Evolutionary conservation across 1,139 yeast genomes (phyloP).

Genomic region (Blastobotrys serpentis): DNA sequence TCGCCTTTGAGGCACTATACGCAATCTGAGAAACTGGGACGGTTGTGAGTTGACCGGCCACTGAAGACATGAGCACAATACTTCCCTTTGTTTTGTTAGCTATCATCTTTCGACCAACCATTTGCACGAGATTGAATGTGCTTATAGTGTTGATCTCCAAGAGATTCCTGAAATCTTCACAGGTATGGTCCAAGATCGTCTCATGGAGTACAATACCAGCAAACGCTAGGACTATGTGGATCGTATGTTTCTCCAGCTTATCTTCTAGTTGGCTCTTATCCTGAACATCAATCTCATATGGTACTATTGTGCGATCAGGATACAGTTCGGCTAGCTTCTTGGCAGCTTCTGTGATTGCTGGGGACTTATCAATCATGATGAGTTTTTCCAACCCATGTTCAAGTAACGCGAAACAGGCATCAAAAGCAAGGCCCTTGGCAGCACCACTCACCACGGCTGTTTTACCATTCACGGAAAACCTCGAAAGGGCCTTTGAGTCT

Average conservation of each 20-base stretch:
- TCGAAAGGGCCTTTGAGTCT: constrained; percentile 4
- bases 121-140: constrained; percentile 27
- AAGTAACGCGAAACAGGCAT: constrained; percentile 13
- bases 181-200: neutral
- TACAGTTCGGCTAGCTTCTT: neutral
- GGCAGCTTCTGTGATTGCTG: constrained; percentile 5
- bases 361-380: constrained; percentile 12
- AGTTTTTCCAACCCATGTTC: constrained; percentile 15
- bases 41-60: constrained; percentile 27
- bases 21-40: constrained; percentile 32
- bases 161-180: constrained; percentile 6
- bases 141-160: constrained; percentile 41
- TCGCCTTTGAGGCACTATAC: constrained; percentile 58
- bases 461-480: constrained; percentile 14
- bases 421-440: constrained; percentile 14
- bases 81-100: neutral
- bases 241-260: neutral
- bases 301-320: constrained; percentile 8
- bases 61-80: constrained; percentile 17
- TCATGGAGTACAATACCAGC: constrained; percentile 15
- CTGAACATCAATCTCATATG: constrained; percentile 3
- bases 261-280: constrained; percentile 5
- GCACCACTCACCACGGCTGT: constrained; percentile 16
- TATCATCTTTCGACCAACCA: neutral
- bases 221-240: constrained; percentile 12